These are phyloP conservation scores for Solanum corneliomulleri DNA, from an alignment of 257 asterid species.

Conservation along the genomic window DNA sequence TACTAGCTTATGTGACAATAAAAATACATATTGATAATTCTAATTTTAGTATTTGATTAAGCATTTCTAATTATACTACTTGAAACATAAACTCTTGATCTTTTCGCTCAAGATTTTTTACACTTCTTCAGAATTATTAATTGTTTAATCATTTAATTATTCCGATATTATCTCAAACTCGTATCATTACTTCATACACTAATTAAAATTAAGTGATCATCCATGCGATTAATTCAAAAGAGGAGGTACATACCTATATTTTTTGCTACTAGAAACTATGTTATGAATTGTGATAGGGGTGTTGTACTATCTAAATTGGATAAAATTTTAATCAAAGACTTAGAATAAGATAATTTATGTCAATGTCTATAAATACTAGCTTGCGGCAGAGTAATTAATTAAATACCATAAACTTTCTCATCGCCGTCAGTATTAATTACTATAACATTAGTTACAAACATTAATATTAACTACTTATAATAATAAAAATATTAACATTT, in stretches of 20 bases:
- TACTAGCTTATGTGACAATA: neutral
- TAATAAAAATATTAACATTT: neutral
- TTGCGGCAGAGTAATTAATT: neutral
- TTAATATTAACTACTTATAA: neutral
- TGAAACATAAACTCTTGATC: neutral
- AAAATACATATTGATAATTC: neutral
- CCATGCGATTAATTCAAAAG: neutral
- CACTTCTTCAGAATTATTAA: neutral
- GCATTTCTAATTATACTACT: neutral
- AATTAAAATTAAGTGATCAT: neutral
- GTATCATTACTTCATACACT: neutral
- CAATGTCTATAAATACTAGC: neutral
- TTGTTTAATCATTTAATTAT: neutral
- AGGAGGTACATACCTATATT: neutral
- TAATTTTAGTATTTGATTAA: neutral
- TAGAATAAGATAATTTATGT: neutral
- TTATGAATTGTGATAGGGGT: neutral
- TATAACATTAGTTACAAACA: neutral
- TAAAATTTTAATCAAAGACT: neutral
- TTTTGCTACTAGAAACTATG: neutral
- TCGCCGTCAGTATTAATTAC: neutral
- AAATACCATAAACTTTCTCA: neutral
- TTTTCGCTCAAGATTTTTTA: neutral
- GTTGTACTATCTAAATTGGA: neutral
- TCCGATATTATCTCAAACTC: neutral